Base-by-base conservation (phyloP, 106 monocot genomes). In the Platanthera guangdongensis region DNA sequence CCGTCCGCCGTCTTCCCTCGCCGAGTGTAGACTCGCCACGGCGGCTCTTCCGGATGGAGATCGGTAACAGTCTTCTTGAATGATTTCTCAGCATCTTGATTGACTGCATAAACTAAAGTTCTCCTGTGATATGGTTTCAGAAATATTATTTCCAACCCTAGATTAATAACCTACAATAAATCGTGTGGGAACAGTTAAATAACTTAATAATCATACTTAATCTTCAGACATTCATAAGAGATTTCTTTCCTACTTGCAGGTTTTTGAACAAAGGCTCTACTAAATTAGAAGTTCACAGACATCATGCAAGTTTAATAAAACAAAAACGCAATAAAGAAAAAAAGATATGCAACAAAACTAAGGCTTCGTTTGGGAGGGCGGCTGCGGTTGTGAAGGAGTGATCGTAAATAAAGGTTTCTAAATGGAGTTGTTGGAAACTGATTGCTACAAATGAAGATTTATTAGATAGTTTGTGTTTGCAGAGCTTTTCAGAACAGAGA, bases 21-120 rank as follows among this genome's bases (percentile, higher is more conserved):
- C n/a, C n/a, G n/a, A n/a, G n/a, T n/a, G n/a, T n/a, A n/a, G n/a
- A n/a, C n/a, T n/a, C n/a, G n/a, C n/a, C n/a, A n/a, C n/a, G n/a
- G n/a, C n/a, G n/a, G n/a, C n/a, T n/a, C n/a, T n/a, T n/a, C n/a
- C n/a, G n/a, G n/a, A n/a, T n/a, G n/a, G n/a, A n/a, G n/a, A n/a
- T n/a, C n/a, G n/a, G n/a, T n/a, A n/a, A n/a, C n/a, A n/a, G n/a
- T n/a, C 78, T 88, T 90, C 83, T 89, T 82, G 77, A 97, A 93
- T 5, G 87, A 82, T 83, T 87, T 86, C 78, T 93, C 96, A 82
- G 96, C 89, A 79, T 84, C 93, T 87, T 89, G 72, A 76, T 84
- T 82, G 65, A 77, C 80, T 79, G 93, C 93, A 84, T 30, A 83
- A 52, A 86, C 75, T 57, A 81, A 76, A 81, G 59, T 86, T 83